Base-by-base conservation (phyloP, 2,329 filamentous ascomycete genomes). In the Botrytis deweyae region DNA sequence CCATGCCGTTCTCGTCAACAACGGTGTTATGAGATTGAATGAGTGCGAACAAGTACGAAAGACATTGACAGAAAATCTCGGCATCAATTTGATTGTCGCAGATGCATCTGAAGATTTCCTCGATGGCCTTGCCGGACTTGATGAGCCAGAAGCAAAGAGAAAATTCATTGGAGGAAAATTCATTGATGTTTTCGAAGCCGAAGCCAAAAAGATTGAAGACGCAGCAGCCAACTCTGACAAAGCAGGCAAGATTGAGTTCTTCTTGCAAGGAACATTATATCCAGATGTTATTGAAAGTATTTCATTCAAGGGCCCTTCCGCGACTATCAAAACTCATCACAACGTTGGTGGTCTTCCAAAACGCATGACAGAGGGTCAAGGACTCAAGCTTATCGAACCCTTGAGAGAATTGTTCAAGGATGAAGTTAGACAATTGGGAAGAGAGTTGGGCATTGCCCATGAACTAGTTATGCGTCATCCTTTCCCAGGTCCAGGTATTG, bases 1-100 rank as follows among this genome's bases (percentile, higher is more conserved):
- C 85, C 88, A 95, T 78, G 93, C 94, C 25, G 89, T 97, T 5
- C 88, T 97, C 33, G 90, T 98, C 12, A 91, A 98, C 84, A 97
- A 93, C 77, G 94, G 93, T 76, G 78, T 94, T 70, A 91, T 99
- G 88, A 90, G 96, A 58, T 86, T 96, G 44, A 91, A 97, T 80
- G 96, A 98, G 83, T 94, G 92, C 77, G 85, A 91, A 77, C 86
- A 91, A 79, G 96, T 98, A 70, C 91, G 97, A 83, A 86, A 94
- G 82, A 95, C 90, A 0, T 88, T 98, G 3, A 87, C 87, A 2
- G 82, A 94, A 80, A 91, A 96, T 77, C 88, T 98, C 0, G 93
- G 93, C 1, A 97, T 98, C 83, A 96, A 97, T 82, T 86, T 98
- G 4, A 97, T 93, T 0, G 91, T 98, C 42, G 89, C 97, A 2